A percentile compares a stretch with the other conserved stretches of the same genome.
Conservation (phyloP, 2,329 filamentous ascomycete species). For the Byssoonygena ceratinophila region DNA sequence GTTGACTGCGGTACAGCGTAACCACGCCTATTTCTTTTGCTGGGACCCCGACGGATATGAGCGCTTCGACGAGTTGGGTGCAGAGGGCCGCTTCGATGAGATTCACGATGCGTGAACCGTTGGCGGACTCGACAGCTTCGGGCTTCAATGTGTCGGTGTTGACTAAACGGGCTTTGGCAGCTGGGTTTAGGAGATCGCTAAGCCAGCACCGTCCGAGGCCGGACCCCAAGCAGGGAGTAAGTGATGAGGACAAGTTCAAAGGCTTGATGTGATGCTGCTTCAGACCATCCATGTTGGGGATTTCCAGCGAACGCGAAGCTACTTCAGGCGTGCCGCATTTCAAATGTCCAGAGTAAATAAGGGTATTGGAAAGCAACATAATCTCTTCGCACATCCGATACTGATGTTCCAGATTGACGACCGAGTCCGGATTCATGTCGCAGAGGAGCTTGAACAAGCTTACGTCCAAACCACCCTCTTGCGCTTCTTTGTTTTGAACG, state of each 20-base stretch:
- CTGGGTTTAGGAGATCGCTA: slow-evolving; percentile 56
- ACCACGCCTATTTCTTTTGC: slow-evolving; percentile 79
- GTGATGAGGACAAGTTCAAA: slow-evolving; percentile 18
- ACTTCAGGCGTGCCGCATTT: slow-evolving; percentile 78
- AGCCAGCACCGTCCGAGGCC: slow-evolving; percentile 59
- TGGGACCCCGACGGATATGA: slow-evolving; percentile 65
- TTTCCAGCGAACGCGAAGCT: slow-evolving; percentile 54
- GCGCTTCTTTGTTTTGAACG: slow-evolving; percentile 82
- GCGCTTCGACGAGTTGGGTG: slow-evolving; percentile 65
- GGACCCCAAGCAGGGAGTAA: slow-evolving; percentile 47
- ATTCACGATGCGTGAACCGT: slow-evolving; percentile 82
- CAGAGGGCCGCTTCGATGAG: slow-evolving; percentile 67
- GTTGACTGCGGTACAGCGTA: slow-evolving; percentile 89
- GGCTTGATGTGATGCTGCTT: slow-evolving; percentile 44
- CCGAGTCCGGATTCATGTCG: slow-evolving; percentile 73
- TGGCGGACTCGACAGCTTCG: slow-evolving; percentile 50
- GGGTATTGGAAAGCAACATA: slow-evolving; percentile 81
- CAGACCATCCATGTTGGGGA: slow-evolving; percentile 57
- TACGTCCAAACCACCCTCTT: slow-evolving; percentile 75
- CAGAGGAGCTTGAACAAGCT: slow-evolving; percentile 90
- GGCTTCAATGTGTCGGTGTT: slow-evolving; percentile 71
- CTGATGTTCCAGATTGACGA: slow-evolving; percentile 87
- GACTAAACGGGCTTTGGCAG: slow-evolving; percentile 69
- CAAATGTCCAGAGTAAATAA: slow-evolving; percentile 84
- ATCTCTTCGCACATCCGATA: slow-evolving; percentile 98